Base-by-base conservation (phyloP, 257 asterid species). In the Primulina huaijiensis region DNA sequence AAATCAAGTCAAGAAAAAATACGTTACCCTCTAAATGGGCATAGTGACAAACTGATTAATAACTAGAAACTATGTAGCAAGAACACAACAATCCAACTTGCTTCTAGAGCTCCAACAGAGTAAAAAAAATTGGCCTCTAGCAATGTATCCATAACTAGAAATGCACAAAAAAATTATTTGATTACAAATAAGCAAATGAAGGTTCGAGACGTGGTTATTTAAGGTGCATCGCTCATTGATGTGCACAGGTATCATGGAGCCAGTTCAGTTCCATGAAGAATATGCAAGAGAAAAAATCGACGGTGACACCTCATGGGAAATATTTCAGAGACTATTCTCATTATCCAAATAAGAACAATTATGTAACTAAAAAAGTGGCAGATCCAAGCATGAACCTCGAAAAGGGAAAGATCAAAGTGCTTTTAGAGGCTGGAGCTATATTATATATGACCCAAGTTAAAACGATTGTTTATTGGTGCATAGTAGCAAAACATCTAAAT, bases 1-100 rank as follows among this genome's bases (percentile, higher is more conserved):
- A 65, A 69, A 64, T 43, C 60, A 46, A 66, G 77, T 67, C 19
- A 73, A 35, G 2, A 35, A 56, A 31, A 43, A 38, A 38, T 17
- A 27, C 38, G 19, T 1, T 11, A 56, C 27, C 72, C 17, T 38
- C 46, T 21, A 8, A 43, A 34, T 61, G 37, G 37, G 19, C 70
- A 40, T 37, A 60, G 55, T n/a, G 4, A 43, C 19, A 43, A 43
- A 43, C 55, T 43, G 55, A 43, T 43, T 43, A 3, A 40, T 40
- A 40, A 38, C 25, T 16, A 17, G 43, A 25, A 67, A 21, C 11
- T 7, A 27, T 27, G 11, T 21, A 10, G 11, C 14, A 10, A 23
- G 38, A 65, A 23, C 20, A 34, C 4, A 65, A 40, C 35, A 25
- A 11, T 38, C 23, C 60, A 40, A 17, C 37, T 19, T 16, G n/a